Conservation (phyloP, 2,329 filamentous ascomycete species). For the Arthroderma sp. region DNA sequence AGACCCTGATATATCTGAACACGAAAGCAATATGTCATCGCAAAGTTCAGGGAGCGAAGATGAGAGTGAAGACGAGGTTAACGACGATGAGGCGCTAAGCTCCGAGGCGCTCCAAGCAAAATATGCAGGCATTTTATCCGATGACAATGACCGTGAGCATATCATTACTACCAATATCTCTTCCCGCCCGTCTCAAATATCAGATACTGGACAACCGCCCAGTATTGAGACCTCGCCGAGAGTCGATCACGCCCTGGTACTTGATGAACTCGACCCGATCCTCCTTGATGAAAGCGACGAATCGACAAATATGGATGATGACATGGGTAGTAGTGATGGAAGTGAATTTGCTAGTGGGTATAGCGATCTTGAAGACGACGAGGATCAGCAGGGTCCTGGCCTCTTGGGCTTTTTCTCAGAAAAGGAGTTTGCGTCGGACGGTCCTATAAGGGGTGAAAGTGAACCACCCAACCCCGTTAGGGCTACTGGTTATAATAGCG, state of each 20-base stretch:
- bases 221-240: background rate
- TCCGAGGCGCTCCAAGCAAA: constrained; percentile 35
- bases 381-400: constrained; percentile 34
- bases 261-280: constrained; percentile 33
- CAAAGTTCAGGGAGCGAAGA: constrained; percentile 31
- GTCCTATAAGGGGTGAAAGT: constrained; percentile 13
- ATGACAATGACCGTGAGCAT: background rate
- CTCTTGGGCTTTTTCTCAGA: constrained; percentile 36
- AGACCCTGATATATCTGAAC: constrained; percentile 49
- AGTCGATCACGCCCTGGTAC: background rate
- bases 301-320: constrained; percentile 36
- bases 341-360: constrained; percentile 30
- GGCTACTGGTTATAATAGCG: constrained; percentile 16
- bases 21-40: constrained; percentile 39
- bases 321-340: constrained; percentile 33
- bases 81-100: constrained; percentile 34
- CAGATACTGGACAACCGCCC: too few species aligned
- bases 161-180: background rate
- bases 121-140: constrained; percentile 24
- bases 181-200: too few species aligned
- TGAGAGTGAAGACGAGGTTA: constrained; percentile 27
- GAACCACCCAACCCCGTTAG: background rate
- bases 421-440: constrained; percentile 20
- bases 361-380: constrained; percentile 28
- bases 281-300: constrained; percentile 34